These are phyloP conservation scores for Pyrenochaeta sp. DNA, from an alignment of 2,329 filamentous ascomycete genomes.

Conservation along the genomic window DNA sequence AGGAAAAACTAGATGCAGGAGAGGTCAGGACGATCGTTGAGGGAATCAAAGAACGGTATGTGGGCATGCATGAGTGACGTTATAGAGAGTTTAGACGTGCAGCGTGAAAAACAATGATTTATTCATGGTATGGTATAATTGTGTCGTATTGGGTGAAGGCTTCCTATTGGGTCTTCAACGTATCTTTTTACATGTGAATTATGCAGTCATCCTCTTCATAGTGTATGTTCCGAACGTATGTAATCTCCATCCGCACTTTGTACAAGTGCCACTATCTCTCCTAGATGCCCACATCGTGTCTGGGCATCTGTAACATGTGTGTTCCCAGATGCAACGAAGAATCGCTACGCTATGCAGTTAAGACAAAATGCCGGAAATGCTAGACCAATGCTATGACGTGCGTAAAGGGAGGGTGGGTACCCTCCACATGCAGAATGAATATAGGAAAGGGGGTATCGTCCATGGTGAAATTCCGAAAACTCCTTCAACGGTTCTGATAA, in stretches of 20 bases:
- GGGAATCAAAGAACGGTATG: conserved; percentile 46
- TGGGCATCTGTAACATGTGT: neutral
- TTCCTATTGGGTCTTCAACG: neutral
- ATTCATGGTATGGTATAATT: neutral
- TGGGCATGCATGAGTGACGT: conserved; percentile 23
- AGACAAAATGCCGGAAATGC: neutral
- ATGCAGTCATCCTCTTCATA: neutral
- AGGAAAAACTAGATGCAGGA: conserved; percentile 64
- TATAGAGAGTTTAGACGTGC: neutral
- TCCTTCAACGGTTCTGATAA: conserved; percentile 12
- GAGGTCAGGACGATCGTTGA: conserved; percentile 67
- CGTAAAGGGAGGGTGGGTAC: conserved; percentile 1
- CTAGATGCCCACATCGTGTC: neutral
- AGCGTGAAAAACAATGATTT: no score
- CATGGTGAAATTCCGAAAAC: conserved; percentile 23
- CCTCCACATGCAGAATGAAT: conserved; percentile 15
- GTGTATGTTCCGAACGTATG: no score
- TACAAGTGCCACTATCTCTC: neutral
- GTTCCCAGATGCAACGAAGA: neutral
- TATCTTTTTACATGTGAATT: neutral
- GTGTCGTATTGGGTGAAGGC: neutral
- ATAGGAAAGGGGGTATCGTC: conserved; percentile 38
- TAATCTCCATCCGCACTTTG: neutral
- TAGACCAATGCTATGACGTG: neutral
- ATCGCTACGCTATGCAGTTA: conserved; percentile 1